Percentiles rank a stretch among this genome's conserved stretches.
Conservation (phyloP, 345 rosid species). For the Syzygium grande region DNA sequence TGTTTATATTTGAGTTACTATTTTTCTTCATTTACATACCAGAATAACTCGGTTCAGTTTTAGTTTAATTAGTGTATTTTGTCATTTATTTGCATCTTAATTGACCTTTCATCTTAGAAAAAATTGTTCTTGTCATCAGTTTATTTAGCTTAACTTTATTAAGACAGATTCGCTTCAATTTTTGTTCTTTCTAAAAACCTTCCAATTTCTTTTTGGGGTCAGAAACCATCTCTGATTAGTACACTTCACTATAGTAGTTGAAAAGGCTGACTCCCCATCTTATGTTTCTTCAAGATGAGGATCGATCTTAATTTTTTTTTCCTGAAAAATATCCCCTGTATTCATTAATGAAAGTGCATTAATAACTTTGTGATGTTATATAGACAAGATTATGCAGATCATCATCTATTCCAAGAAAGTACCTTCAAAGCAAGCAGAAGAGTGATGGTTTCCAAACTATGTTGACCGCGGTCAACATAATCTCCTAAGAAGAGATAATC, state of each 20-base stretch:
- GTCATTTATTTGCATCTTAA: not conserved
- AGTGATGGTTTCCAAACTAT: constrained; percentile 88
- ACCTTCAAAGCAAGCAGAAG: constrained; percentile 98
- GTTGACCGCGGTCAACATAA: constrained; percentile 99
- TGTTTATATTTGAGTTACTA: not conserved
- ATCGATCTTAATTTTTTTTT: not conserved
- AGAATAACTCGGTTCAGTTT: not conserved
- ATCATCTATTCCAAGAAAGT: not conserved
- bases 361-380: not conserved
- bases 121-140: not conserved
- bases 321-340: not conserved
- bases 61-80: not conserved
- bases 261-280: not conserved
- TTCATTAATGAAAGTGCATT: not conserved
- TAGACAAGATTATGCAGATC: not conserved
- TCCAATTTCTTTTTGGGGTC: not conserved
- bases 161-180: not conserved
- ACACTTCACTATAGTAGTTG: not conserved
- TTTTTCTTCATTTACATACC: not conserved
- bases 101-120: not conserved
- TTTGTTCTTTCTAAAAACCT: not conserved
- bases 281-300: not conserved
- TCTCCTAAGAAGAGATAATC: constrained; percentile 99
- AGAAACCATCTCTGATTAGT: not conserved
- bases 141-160: not conserved